Base-by-base conservation (phyloP, 768 basidiomycete species). In the Collybiopsis luxurians region DNA sequence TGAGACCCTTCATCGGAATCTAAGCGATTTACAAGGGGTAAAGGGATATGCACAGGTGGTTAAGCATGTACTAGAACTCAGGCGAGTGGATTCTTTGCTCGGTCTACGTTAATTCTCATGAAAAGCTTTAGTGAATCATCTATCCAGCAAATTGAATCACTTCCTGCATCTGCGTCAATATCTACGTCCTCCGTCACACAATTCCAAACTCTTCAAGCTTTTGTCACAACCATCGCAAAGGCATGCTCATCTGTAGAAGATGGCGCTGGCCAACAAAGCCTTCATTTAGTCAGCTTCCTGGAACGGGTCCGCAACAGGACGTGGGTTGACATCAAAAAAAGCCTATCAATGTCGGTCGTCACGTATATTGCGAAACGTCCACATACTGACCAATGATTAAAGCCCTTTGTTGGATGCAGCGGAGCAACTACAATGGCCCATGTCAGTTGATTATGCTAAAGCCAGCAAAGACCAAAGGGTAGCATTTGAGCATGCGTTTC, bases 401-500 rank as follows among this genome's bases (percentile, higher is more conserved):
- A 96, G 95, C 19, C 69, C 77, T 4, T 74, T 98, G 23, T 71
- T 85, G 21, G 69, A 74, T 26, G 79, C 83, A 13, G 79, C 90
- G 1, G 94, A 95, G 69, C 78, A 75, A 45, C 69, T 98, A 24
- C 80, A 84, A n/a, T 98, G 96, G 96, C 96, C 96, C 2, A 77
- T 79, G 61, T 75, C 81, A 17, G 80, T 94, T 0, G 80, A 92
- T 61, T 93, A 90, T 64, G 66, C 74, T 21, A 59, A 79, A 0
- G 76, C 79, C 6, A 64, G 78, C 4, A 61, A 71, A 12, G 78
- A 82, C 24, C 77, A 85, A 48, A 78, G 87, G 52, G 74, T 74
- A 46, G 71, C 73, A 2, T 97, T 99, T 65, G 91, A 95, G 67
- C 69, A 69, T 15, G 83, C 90, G 0, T 97, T 96, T 68, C 67